These are phyloP conservation scores for Schizophyllum commune DNA, from an alignment of 1,284 basidiomycete genomes.

Conservation along the genomic window DNA sequence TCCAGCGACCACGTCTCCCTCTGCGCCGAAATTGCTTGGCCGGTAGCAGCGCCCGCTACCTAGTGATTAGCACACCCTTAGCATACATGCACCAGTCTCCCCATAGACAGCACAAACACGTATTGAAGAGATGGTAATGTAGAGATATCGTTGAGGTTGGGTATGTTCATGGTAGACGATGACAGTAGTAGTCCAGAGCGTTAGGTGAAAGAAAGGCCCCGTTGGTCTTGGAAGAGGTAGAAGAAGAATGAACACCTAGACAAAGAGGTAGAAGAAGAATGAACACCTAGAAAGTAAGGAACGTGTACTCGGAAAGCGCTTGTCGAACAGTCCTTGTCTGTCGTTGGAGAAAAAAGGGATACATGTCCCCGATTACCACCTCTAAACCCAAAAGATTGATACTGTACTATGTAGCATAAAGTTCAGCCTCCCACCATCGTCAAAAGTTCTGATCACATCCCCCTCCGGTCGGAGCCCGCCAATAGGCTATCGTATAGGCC, in stretches of 20 bases:
- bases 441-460: no score
- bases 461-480: conserved; percentile 72
- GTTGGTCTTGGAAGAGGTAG: no score
- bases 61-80: neutral
- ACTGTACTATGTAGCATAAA: neutral
- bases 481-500: conserved; percentile 86
- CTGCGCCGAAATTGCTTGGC: conserved; percentile 38
- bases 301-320: no score
- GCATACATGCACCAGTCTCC: neutral
- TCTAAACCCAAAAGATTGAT: conserved; percentile 4
- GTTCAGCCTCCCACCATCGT: neutral
- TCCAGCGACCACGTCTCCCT: conserved; percentile 87
- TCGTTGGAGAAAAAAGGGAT: neutral
- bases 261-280: neutral
- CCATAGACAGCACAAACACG: conserved; percentile 15
- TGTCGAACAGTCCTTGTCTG: neutral
- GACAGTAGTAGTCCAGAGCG: no score
- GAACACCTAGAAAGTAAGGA: conserved; percentile 4
- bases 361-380: conserved; percentile 3
- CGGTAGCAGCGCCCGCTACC: neutral
- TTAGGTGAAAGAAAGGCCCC: no score
- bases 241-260: no score
- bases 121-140: conserved; percentile 2
- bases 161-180: neutral
- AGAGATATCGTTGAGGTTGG: conserved; percentile 5